Evolutionary conservation across 805 yeast species (phyloP).

Genomic region (Spathaspora arborariae): DNA sequence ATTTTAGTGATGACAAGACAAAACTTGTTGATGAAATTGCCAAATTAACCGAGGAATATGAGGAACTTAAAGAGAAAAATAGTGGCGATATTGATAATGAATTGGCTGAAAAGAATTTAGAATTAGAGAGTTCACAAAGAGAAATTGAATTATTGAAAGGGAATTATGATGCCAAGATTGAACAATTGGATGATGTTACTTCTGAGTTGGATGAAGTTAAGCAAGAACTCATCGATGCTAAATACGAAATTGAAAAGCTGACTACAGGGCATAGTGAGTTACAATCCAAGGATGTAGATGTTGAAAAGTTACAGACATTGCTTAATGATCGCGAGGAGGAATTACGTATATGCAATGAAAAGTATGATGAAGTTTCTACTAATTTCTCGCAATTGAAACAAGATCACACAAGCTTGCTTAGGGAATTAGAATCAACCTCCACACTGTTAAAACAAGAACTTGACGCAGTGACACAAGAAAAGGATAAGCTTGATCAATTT

Average conservation of each 20-base stretch:
- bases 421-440: neutral
- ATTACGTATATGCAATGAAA: neutral
- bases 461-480: neutral
- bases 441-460: neutral
- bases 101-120: neutral
- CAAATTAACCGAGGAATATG: neutral
- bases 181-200: neutral
- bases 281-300: neutral
- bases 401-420: neutral
- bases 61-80: neutral
- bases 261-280: neutral
- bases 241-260: neutral
- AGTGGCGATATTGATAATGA: neutral
- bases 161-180: neutral
- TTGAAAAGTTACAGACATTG: neutral
- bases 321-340: neutral
- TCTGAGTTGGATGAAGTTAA: neutral
- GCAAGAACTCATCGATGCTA: neutral
- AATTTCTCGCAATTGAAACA: neutral
- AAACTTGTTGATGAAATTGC: conserved; percentile 2
- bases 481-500: conserved; percentile 2
- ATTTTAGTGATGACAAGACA: conserved; percentile 1
- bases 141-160: neutral
- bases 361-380: neutral
- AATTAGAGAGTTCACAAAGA: neutral